Evolutionary conservation across 176 grass and related monocot species (phyloP).

Genomic region (Coix lacrymajobi): DNA sequence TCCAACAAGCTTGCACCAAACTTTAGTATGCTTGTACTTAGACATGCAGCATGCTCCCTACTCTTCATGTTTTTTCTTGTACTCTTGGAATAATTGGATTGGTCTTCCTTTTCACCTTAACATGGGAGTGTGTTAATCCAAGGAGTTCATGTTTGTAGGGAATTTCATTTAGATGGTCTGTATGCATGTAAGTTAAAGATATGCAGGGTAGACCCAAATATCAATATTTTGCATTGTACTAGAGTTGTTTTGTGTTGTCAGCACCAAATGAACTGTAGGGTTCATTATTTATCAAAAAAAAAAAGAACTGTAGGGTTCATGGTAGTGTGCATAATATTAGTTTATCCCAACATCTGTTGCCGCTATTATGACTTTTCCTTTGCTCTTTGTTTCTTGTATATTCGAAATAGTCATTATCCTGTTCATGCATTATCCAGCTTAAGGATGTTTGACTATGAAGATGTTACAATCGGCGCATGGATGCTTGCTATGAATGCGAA

Average conservation of each 20-base stretch:
- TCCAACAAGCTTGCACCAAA: not conserved
- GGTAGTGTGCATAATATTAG: not conserved
- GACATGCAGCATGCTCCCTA: not conserved
- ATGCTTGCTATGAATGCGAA: slow-evolving; percentile 98
- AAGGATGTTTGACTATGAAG: slow-evolving; percentile 96
- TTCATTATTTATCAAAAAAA: not conserved
- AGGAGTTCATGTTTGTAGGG: not conserved
- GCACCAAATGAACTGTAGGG: not conserved
- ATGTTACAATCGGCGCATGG: slow-evolving; percentile 88
- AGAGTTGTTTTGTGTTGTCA: not conserved
- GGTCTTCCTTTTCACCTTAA: not conserved
- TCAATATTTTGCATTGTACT: not conserved
- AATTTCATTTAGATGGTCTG: not conserved
- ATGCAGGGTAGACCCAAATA: not conserved
- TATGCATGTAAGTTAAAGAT: not conserved
- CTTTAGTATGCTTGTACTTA: slow-evolving; percentile 1
- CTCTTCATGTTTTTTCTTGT: slow-evolving; percentile 1
- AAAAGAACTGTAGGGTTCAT: not conserved
- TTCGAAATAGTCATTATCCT: not conserved
- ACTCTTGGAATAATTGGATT: not conserved
- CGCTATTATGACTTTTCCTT: not conserved
- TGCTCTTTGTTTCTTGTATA: not conserved
- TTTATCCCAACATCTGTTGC: not conserved
- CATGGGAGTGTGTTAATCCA: not conserved
- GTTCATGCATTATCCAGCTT: slow-evolving; percentile 45